phyloP scores from a whole-genome alignment of 208 protist genomes.

The Endotrypanum monterogeii region DNA sequence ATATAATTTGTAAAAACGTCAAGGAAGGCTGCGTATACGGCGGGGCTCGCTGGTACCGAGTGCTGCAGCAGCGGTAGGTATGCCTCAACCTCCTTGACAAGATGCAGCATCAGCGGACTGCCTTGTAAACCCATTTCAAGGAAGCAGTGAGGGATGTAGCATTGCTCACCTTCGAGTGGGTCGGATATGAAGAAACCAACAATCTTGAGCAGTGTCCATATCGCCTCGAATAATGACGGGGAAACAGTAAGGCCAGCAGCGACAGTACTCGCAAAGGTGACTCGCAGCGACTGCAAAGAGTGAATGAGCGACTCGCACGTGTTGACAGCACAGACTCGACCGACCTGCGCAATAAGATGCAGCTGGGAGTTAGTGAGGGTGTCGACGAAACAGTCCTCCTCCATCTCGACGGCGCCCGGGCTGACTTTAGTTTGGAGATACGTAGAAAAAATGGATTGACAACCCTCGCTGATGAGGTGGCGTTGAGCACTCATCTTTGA shows the following conservation, averaged over 20 bases:
- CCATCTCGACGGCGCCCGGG: slow-evolving; percentile 37
- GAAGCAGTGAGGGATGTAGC: slow-evolving; percentile 79
- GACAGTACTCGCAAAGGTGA: slow-evolving; percentile 2
- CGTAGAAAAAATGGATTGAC: slow-evolving; percentile 31
- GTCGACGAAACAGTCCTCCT: slow-evolving; percentile 58
- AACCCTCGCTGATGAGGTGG: slow-evolving; percentile 28
- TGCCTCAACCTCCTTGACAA: slow-evolving; percentile 26
- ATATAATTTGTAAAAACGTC: slow-evolving; percentile 60
- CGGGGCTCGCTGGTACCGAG: slow-evolving; percentile 41
- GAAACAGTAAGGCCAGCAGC: not conserved
- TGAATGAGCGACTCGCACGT: slow-evolving; percentile 31
- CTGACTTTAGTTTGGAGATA: slow-evolving; percentile 34
- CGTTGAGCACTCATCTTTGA: slow-evolving; percentile 1
- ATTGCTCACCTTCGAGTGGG: slow-evolving; percentile 63
- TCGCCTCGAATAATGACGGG: slow-evolving; percentile 37
- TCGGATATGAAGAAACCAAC: slow-evolving; percentile 68
- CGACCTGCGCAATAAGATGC: slow-evolving; percentile 65
- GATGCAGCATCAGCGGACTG: slow-evolving; percentile 27
- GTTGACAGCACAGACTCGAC: slow-evolving; percentile 33
- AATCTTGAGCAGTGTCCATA: slow-evolving; percentile 70
- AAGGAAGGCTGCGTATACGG: slow-evolving; percentile 58
- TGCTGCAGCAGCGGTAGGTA: slow-evolving; percentile 35
- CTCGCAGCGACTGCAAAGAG: slow-evolving; percentile 4
- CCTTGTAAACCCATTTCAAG: slow-evolving; percentile 17
- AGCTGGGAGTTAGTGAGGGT: slow-evolving; percentile 71